Evolutionary conservation across 1,284 basidiomycete genomes (phyloP), one percentile per base, ranked within the genome.

Genomic region (Inonotus obliquus): DNA sequence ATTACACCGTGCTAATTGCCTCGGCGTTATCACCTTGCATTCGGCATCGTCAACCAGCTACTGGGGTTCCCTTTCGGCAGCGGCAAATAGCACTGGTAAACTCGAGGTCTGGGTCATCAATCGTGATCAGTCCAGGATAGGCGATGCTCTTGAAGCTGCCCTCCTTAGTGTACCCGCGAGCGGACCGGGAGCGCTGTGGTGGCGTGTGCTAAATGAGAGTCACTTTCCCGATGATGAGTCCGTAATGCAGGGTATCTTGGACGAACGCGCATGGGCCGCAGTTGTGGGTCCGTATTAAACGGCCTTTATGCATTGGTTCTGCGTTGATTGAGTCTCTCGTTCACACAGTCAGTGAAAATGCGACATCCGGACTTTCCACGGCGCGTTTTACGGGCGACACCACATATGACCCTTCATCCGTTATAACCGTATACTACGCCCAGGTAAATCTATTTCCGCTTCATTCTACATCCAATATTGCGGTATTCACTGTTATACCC

Each of bases 51-150:
- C 4, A 29, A 3, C 11, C 63, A 74, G 73, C 0, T 80, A 79
- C 67, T 81, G 78, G 78, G 79, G 77, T 19, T 77, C 76, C 10
- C 69, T 78, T 64, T 67, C 72, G 63, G 66, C 65, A 51, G 67
- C 69, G 17, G 62, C 68, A 23, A 59, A 59, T 29, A 65, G 72
- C 65, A 76, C 75, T 2, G 69, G 75, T 54, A 75, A 75, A 53
- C 71, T 81, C 21, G 73, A 73, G 7, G 74, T 77, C 0, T 75
- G 76, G 66, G 73, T 80, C 54, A 73, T 81, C 60, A 75, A 81
- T 68, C 73, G 76, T 38, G 80, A 81, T 66, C 74, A 73, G 19
- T 72, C 72, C 0, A 69, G 69, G 3, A 69, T 81, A 45, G 79
- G 79, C 5, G 63, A 70, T 19, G 68, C 69, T 0, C 65, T 81